Percentiles rank a stretch among this genome's conserved stretches.
Conservation (phyloP, 169 alveolate species). For the Plasmodium billcollinsi region DNA sequence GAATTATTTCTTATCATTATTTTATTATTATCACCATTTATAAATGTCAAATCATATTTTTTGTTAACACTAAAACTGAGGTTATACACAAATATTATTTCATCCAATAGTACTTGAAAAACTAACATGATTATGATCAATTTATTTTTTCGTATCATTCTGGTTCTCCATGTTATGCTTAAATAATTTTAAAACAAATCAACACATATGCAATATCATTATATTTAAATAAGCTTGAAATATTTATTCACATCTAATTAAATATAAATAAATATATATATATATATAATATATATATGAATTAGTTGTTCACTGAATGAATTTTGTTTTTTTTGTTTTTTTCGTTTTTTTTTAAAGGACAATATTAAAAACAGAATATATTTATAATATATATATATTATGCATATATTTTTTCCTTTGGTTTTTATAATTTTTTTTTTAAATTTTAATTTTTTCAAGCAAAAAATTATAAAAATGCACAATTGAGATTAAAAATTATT, state of each 20-base stretch:
- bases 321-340: no score
- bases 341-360: no score
- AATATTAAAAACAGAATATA: no score
- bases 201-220: neutral
- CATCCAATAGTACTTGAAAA: constrained; percentile 3
- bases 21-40: constrained; percentile 9
- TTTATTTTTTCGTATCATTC: constrained; percentile 31
- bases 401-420: no score
- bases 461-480: no score
- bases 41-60: neutral
- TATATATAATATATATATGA: neutral
- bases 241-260: neutral
- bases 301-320: neutral
- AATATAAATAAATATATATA: neutral
- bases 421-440: no score
- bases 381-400: no score
- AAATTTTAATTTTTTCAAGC: no score
- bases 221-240: neutral
- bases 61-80: constrained; percentile 1
- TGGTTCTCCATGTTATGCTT: constrained; percentile 25
- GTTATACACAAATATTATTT: constrained; percentile 2
- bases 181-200: neutral
- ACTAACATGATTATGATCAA: constrained; percentile 15
- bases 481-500: no score
- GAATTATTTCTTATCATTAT: neutral